phyloP scores from a whole-genome alignment of 2,329 filamentous ascomycete genomes.

The Xylariaceae sp. region DNA sequence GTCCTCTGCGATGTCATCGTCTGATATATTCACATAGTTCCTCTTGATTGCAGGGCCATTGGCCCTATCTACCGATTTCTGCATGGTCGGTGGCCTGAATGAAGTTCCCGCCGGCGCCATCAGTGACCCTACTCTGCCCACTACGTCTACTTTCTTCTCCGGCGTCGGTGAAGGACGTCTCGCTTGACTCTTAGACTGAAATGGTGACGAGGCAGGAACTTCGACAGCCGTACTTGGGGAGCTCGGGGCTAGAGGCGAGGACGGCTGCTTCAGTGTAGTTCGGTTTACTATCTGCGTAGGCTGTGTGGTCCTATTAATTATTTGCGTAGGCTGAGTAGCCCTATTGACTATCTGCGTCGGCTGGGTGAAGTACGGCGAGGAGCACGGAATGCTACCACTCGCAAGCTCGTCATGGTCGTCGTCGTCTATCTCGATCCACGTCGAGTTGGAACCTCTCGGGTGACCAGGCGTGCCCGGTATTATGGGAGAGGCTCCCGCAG shows the following conservation, averaged over 20 bases:
- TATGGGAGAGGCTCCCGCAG: constrained; percentile 17
- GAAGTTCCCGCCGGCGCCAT: constrained; percentile 78
- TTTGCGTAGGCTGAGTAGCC: constrained; percentile 44
- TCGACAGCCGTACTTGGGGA: constrained; percentile 62
- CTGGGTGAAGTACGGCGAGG: constrained; percentile 53
- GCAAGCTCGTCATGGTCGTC: constrained; percentile 51
- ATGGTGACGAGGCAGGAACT: constrained; percentile 87
- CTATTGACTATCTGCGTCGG: constrained; percentile 54
- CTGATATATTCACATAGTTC: constrained; percentile 36
- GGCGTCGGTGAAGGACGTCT: constrained; percentile 14
- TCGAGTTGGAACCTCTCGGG: constrained; percentile 7
- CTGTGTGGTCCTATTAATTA: constrained; percentile 44
- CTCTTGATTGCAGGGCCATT: constrained; percentile 42
- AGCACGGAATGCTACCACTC: constrained; percentile 40
- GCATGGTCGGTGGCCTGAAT: constrained; percentile 56
- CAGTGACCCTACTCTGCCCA: constrained; percentile 55
- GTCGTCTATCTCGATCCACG: constrained; percentile 36
- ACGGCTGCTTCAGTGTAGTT: constrained; percentile 38
- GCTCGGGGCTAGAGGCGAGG: constrained; percentile 41
- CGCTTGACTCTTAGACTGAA: constrained; percentile 47
- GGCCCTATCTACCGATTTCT: constrained; percentile 24
- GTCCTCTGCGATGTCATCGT: constrained; percentile 38
- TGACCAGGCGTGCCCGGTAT: constrained; percentile 17
- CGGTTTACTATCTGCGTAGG: constrained; percentile 48
- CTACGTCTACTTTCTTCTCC: constrained; percentile 16